A percentile compares a stretch with the other conserved stretches of the same genome.
Evolutionary conservation across 768 basidiomycete species (phyloP).

Genomic region (Cystofilobasidium bisporidii): DNA sequence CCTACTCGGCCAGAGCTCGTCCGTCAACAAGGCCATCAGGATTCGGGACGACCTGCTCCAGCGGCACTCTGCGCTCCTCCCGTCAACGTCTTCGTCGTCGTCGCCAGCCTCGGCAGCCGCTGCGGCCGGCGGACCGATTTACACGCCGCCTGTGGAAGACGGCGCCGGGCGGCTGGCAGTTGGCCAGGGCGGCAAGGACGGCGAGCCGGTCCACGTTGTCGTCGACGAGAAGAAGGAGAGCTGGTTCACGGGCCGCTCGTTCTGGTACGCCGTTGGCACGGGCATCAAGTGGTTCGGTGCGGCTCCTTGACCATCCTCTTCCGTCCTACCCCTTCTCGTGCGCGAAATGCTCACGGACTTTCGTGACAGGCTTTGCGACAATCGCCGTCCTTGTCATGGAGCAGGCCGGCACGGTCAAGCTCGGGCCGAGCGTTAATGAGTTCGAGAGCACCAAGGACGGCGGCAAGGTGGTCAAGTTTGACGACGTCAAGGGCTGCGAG

Average conservation of each 20-base stretch:
- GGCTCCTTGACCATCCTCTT: background rate
- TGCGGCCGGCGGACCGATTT: background rate
- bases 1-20: background rate
- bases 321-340: background rate
- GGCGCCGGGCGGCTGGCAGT: background rate
- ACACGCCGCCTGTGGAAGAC: background rate
- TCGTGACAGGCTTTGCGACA: conserved; percentile 53
- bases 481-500: conserved; percentile 93
- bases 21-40: conserved; percentile 15
- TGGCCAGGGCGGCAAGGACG: background rate
- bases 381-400: conserved; percentile 32
- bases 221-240: conserved; percentile 16
- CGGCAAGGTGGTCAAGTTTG: conserved; percentile 77
- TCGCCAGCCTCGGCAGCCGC: background rate
- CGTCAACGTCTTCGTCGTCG: conserved; percentile 5
- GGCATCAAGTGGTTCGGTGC: conserved; percentile 24
- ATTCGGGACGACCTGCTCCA: conserved; percentile 25
- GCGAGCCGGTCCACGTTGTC: conserved; percentile 15
- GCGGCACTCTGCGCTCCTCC: background rate
- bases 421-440: conserved; percentile 19
- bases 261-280: conserved; percentile 18
- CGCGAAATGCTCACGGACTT: too few relatives aligned
- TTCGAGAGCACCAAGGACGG: conserved; percentile 50
- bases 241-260: conserved; percentile 13
- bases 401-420: conserved; percentile 25